Evolutionary conservation across 257 asterid species (phyloP).

Genomic region (Anisodus tanguticus): DNA sequence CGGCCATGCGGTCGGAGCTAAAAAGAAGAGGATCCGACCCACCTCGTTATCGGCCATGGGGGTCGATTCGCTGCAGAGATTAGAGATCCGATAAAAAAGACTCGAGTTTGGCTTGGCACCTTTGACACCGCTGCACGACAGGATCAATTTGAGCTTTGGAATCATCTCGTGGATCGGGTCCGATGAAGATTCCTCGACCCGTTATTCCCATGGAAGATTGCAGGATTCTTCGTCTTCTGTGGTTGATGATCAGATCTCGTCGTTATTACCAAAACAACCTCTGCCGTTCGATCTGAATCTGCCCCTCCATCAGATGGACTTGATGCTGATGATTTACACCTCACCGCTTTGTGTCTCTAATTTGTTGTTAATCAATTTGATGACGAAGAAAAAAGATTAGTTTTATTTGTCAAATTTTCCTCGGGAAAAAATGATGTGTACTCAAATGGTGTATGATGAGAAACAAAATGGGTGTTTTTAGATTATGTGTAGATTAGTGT

Average conservation of each 20-base stretch:
- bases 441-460: not conserved
- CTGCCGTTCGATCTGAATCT: conserved; percentile 33
- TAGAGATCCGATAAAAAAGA: conserved; percentile 29
- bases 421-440: conserved; percentile 23
- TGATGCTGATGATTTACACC: conserved; percentile 30
- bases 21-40: conserved; percentile 22
- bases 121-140: conserved; percentile 33
- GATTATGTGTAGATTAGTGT: conserved; percentile 32
- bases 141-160: conserved; percentile 29
- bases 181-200: conserved; percentile 23
- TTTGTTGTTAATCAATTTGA: conserved; percentile 21
- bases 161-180: conserved; percentile 34
- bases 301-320: conserved; percentile 29
- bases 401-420: conserved; percentile 17
- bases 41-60: conserved; percentile 38
- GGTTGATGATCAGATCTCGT: conserved; percentile 29
- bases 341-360: conserved; percentile 31
- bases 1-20: conserved; percentile 33
- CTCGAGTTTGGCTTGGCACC: conserved; percentile 34
- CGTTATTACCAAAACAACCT: conserved; percentile 12
- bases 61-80: conserved; percentile 35
- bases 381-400: not conserved
- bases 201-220: conserved; percentile 26
- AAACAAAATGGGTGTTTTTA: conserved; percentile 27
- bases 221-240: conserved; percentile 31